Evolutionary conservation across 1,284 basidiomycete genomes (phyloP).

Genomic region (Apiotrichum veenhuisii): DNA sequence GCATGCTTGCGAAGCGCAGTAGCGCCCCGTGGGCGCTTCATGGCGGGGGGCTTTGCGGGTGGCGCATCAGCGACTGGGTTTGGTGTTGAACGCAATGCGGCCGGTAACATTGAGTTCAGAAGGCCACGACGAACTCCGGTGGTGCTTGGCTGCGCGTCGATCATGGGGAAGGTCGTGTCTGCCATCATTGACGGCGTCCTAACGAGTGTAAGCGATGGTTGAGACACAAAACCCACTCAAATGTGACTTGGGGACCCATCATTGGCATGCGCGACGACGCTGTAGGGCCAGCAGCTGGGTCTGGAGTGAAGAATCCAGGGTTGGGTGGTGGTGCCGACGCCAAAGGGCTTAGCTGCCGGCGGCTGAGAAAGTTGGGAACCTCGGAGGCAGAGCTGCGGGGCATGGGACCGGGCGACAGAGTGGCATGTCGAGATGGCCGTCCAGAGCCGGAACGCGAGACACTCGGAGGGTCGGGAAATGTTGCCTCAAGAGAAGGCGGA

Average conservation of each 20-base stretch:
- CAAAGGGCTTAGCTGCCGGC: slow-evolving; percentile 49
- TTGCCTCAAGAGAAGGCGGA: slow-evolving; percentile 24
- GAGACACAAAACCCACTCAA: slow-evolving; percentile 32
- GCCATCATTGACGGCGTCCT: slow-evolving; percentile 35
- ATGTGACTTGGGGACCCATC: slow-evolving; percentile 30
- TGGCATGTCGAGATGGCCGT: slow-evolving; percentile 54
- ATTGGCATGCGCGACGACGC: slow-evolving; percentile 24
- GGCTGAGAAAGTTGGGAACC: slow-evolving; percentile 54
- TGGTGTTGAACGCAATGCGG: slow-evolving; percentile 27
- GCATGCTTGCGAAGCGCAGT: slow-evolving; percentile 2
- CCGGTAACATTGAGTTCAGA: slow-evolving; percentile 27
- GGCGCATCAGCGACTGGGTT: slow-evolving; percentile 11
- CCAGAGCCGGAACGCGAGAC: slow-evolving; percentile 24
- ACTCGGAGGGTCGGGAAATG: slow-evolving; percentile 34
- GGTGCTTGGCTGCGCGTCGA: slow-evolving; percentile 17
- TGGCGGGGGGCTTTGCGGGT: slow-evolving; percentile 39
- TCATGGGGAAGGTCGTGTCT: slow-evolving; percentile 39
- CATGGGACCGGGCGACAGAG: slow-evolving; percentile 51
- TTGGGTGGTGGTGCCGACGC: slow-evolving; percentile 49
- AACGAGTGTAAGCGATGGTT: not conserved
- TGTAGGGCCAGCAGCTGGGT: slow-evolving; percentile 16
- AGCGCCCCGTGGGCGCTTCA: slow-evolving; percentile 43
- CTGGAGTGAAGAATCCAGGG: slow-evolving; percentile 74
- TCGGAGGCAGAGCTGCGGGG: slow-evolving; percentile 40
- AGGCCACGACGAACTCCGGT: slow-evolving; percentile 28